Conservation (phyloP, 2,329 filamentous ascomycete species). For the Ophiostoma himal-ulmi region DNA sequence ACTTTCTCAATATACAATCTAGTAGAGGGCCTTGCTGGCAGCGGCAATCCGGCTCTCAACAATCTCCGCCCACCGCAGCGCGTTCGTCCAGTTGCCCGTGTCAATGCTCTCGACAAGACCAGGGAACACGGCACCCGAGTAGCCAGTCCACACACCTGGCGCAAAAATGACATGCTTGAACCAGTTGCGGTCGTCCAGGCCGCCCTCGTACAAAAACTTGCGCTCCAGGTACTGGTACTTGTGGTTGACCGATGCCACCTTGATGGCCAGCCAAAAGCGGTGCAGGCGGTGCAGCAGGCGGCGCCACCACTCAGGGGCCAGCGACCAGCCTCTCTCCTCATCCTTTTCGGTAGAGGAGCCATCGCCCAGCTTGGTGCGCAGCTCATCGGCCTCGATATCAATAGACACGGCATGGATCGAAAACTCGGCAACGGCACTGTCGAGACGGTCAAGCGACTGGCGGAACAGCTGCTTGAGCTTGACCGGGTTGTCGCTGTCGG, state of each 20-base stretch:
- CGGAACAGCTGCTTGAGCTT: conserved; percentile 24
- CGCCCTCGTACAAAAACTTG: conserved; percentile 67
- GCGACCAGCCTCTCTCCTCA: neutral
- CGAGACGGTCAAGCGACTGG: conserved; percentile 31
- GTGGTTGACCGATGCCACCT: conserved; percentile 53
- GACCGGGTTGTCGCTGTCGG: conserved; percentile 1
- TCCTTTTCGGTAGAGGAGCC: conserved; percentile 19
- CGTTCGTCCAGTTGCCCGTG: conserved; percentile 51
- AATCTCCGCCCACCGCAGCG: conserved; percentile 54
- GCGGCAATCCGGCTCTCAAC: conserved; percentile 47
- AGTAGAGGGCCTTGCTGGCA: conserved; percentile 39
- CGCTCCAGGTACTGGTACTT: conserved; percentile 83
- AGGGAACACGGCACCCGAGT: conserved; percentile 67
- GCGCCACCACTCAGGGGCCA: conserved; percentile 58
- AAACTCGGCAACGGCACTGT: conserved; percentile 33
- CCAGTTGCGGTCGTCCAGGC: conserved; percentile 75
- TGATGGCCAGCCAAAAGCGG: conserved; percentile 28
- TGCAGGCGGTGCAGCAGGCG: conserved; percentile 52
- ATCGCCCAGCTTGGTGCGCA: conserved; percentile 36
- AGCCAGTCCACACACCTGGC: conserved; percentile 81
- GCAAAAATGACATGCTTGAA: conserved; percentile 62
- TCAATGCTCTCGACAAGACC: conserved; percentile 59
- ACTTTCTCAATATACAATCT: neutral
- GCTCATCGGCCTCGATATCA: conserved; percentile 40
- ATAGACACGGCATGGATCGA: conserved; percentile 39